Conservation (phyloP, 768 basidiomycete species). For the Russula vinacea region DNA sequence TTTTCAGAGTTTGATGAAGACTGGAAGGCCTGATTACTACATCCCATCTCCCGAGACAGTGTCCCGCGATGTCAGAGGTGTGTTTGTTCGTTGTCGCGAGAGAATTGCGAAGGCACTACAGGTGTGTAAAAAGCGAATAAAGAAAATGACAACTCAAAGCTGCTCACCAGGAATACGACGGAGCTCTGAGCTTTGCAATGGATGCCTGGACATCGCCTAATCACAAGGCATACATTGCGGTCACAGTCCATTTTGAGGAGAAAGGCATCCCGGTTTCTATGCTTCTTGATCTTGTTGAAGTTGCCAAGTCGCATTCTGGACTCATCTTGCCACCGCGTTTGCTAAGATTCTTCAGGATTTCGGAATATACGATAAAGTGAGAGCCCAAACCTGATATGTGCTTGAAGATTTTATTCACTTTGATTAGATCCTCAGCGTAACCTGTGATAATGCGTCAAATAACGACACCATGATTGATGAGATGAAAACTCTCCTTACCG, state of each 20-base stretch:
- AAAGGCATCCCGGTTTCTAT: not conserved
- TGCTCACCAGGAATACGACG: constrained; percentile 4
- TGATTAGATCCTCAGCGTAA: constrained; percentile 42
- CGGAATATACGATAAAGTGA: constrained; percentile 36
- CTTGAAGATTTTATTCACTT: too few relatives aligned
- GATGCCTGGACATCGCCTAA: too few relatives aligned
- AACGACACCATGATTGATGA: constrained; percentile 39
- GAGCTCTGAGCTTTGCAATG: not conserved
- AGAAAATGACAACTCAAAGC: too few relatives aligned
- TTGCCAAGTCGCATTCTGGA: constrained; percentile 34
- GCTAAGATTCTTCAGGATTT: constrained; percentile 33
- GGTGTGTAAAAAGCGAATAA: too few relatives aligned
- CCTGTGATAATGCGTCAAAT: too few relatives aligned
- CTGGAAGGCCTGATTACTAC: too few relatives aligned
- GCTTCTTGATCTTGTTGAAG: not conserved
- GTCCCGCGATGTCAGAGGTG: too few relatives aligned
- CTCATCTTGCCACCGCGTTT: constrained; percentile 33
- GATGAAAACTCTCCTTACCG: constrained; percentile 31
- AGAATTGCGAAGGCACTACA: too few relatives aligned
- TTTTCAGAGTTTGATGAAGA: too few relatives aligned
- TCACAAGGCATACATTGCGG: not conserved
- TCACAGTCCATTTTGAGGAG: not conserved
- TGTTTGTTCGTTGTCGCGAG: too few relatives aligned
- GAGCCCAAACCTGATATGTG: too few relatives aligned
- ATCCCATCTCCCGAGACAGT: too few relatives aligned